These are phyloP conservation scores for Flagelloscypha sp. DNA, from an alignment of 768 basidiomycete species.

Conservation along the genomic window DNA sequence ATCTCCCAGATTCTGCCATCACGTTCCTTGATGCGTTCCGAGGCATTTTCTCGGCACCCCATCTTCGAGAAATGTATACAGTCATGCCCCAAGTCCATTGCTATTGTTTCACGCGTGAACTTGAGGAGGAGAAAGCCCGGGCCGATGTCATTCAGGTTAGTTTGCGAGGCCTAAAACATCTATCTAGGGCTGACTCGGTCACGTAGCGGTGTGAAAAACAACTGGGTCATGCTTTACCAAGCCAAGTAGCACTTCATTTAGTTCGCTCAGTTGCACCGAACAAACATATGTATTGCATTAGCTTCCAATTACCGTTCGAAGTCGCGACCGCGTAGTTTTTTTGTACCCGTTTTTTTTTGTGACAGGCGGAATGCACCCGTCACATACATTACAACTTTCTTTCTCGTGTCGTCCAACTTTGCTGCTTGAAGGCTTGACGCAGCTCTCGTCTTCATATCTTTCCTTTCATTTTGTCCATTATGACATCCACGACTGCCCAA, in stretches of 20 bases:
- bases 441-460: slow-evolving; percentile 30
- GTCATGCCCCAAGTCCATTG: slow-evolving; percentile 90
- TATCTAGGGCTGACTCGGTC: slow-evolving; percentile 13
- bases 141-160: slow-evolving; percentile 71
- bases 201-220: slow-evolving; percentile 63
- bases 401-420: too few relatives aligned
- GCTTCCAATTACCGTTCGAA: slow-evolving; percentile 60
- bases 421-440: slow-evolving; percentile 3
- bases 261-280: slow-evolving; percentile 92
- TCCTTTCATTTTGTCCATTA: slow-evolving; percentile 43
- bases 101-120: slow-evolving; percentile 90
- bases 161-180: slow-evolving; percentile 3
- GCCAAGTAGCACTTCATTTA: slow-evolving; percentile 50
- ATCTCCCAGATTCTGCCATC: slow-evolving; percentile 88
- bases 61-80: slow-evolving; percentile 39
- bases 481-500: slow-evolving; percentile 45
- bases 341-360: slow-evolving; percentile 19
- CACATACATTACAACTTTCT: too few relatives aligned
- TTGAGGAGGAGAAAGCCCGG: slow-evolving; percentile 58
- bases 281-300: slow-evolving; percentile 97
- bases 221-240: slow-evolving; percentile 46
- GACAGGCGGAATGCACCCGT: too few relatives aligned
- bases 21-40: slow-evolving; percentile 84
- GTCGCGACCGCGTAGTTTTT: slow-evolving; percentile 24
- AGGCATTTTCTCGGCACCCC: slow-evolving; percentile 47